phyloP scores from a whole-genome alignment of 805 yeast genomes.

The Nematodospora valgi region DNA sequence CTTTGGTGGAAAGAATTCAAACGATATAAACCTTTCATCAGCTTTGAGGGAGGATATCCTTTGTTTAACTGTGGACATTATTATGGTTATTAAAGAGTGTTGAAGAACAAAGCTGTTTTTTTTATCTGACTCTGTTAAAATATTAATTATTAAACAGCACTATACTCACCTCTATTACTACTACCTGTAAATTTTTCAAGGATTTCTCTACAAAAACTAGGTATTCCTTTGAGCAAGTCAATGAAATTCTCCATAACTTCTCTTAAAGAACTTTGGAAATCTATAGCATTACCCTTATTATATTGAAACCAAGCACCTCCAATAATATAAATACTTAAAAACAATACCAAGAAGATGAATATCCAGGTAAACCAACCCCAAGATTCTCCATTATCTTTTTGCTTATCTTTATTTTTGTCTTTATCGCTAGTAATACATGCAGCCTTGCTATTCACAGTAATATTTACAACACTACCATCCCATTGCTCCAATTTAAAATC shows the following conservation, averaged over 20 bases:
- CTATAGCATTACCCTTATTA: conserved; percentile 66
- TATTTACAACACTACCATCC: conserved; percentile 31
- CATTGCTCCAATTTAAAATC: conserved; percentile 30
- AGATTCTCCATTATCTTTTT: conserved; percentile 38
- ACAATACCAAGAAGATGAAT: conserved; percentile 68
- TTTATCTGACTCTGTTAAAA: conserved; percentile 1
- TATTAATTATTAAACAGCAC: conserved; percentile 59
- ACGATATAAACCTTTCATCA: conserved; percentile 67
- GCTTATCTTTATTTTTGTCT: conserved; percentile 18
- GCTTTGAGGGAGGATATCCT: conserved; percentile 46
- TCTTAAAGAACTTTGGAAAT: conserved; percentile 66
- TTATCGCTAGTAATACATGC: conserved; percentile 38
- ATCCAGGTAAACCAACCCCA: conserved; percentile 86
- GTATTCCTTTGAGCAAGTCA: conserved; percentile 56
- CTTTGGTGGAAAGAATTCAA: conserved; percentile 97
- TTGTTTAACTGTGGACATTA: conserved; percentile 43
- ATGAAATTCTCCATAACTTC: conserved; percentile 69
- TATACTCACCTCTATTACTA: conserved; percentile 79
- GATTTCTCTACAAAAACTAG: conserved; percentile 66
- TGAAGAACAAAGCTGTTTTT: not conserved
- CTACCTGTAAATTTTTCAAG: conserved; percentile 61
- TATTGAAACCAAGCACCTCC: conserved; percentile 76
- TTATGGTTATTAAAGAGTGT: conserved; percentile 1
- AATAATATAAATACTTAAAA: conserved; percentile 66
- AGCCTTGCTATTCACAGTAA: conserved; percentile 29